Conservation (phyloP, 345 rosid species). For the Corymbia maculata region DNA sequence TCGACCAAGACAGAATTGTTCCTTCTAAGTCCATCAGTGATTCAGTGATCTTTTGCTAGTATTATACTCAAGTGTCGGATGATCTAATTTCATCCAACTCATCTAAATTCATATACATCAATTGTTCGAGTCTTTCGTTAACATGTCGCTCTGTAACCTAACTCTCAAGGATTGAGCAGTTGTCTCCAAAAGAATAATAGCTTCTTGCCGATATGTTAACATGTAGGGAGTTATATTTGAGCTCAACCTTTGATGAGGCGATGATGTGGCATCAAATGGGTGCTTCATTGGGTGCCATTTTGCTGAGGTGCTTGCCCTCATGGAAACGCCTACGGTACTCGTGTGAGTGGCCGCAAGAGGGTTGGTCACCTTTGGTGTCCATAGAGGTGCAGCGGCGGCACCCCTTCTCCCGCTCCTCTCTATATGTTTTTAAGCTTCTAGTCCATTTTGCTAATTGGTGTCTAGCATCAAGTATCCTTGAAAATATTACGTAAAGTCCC, state of each 20-base stretch:
- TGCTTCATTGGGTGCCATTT: no score
- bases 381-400: no score
- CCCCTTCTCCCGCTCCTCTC: not conserved
- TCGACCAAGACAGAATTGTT: no score
- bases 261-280: not conserved
- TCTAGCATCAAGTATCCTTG: not conserved
- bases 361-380: not conserved
- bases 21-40: no score
- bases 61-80: no score
- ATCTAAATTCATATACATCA: no score
- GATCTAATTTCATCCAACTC: no score
- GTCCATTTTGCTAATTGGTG: not conserved
- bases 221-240: rapidly evolving
- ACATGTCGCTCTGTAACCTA: no score
- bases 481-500: not conserved
- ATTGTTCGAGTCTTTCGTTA: no score
- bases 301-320: not conserved
- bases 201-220: not conserved
- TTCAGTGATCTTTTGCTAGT: no score
- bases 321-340: not conserved
- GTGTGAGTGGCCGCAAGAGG: not conserved
- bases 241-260: not conserved
- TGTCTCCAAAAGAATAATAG: not conserved
- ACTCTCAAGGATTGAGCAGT: no score
- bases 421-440: no score